Conservation (phyloP, 2,329 filamentous ascomycete species). For the Dryadomyces sulphureus region DNA sequence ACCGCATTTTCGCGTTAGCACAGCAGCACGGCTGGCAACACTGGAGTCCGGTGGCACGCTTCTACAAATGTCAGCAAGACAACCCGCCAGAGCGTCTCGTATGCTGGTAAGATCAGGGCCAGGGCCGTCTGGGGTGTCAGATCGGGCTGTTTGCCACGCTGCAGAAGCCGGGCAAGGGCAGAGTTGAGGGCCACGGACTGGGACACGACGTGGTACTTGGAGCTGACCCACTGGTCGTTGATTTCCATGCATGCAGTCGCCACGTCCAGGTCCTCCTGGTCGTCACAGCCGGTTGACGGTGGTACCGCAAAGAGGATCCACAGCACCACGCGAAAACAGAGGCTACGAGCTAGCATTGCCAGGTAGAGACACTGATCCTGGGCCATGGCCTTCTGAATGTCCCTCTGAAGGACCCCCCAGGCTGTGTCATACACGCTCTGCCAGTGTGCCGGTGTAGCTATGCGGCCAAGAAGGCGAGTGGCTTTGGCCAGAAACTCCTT, state of each 20-base stretch:
- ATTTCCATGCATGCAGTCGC: background rate
- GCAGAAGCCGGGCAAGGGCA: background rate
- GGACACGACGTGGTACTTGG: background rate
- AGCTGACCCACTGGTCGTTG: background rate
- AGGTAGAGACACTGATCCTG: background rate
- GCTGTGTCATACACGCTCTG: background rate
- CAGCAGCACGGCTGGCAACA: background rate
- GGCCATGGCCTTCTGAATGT: background rate
- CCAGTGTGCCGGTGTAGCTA: too few species aligned
- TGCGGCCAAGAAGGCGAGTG: too few species aligned
- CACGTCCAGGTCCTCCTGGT: too few species aligned
- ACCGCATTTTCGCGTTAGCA: too few species aligned
- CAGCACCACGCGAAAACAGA: background rate
- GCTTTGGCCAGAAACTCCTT: too few species aligned
- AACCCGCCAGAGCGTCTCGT: background rate
- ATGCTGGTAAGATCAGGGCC: background rate
- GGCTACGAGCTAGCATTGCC: background rate
- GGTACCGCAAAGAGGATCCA: background rate
- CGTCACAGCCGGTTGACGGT: background rate
- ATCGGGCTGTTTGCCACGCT: background rate
- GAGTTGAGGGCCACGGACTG: background rate
- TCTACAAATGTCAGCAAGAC: background rate
- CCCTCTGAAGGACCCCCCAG: background rate
- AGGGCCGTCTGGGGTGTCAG: background rate
- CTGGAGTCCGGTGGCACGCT: background rate